Percentiles rank a stretch among this genome's conserved stretches.
Conservation (phyloP, 306 rosid genomes). For the Crotalaria pallida region DNA sequence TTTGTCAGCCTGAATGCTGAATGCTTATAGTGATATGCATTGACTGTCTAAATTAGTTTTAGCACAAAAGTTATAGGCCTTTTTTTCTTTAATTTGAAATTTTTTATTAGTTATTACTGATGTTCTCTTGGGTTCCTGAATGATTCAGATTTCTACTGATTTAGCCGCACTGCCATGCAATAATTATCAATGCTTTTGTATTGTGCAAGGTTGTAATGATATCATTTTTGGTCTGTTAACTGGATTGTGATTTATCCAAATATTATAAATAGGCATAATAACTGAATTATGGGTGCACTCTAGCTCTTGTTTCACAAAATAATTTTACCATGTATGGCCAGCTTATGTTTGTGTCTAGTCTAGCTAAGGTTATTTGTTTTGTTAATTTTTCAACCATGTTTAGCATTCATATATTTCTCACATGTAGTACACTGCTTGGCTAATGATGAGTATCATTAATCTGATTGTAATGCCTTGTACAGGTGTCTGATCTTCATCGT, state of each 20-base stretch:
- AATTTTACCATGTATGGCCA: background rate
- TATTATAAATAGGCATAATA: background rate
- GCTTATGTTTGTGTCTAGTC: background rate
- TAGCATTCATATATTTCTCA: background rate
- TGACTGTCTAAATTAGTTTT: background rate
- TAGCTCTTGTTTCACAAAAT: background rate
- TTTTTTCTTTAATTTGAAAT: background rate
- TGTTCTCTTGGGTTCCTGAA: background rate
- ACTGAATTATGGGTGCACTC: background rate
- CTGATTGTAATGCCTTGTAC: conserved; percentile 17
- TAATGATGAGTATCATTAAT: conserved; percentile 19
- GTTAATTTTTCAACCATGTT: background rate
- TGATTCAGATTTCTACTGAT: background rate
- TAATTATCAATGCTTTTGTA: background rate
- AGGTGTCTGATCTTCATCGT: conserved; percentile 90
- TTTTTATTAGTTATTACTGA: background rate
- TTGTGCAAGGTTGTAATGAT: background rate
- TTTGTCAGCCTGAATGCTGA: background rate
- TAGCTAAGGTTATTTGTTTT: background rate
- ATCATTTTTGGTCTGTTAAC: background rate
- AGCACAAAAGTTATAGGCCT: background rate
- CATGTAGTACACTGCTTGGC: background rate
- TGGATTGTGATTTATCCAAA: background rate
- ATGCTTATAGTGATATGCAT: background rate
- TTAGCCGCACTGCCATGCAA: background rate